These are phyloP conservation scores for Bipolaris bicolor DNA, from an alignment of 2,329 filamentous ascomycete genomes.

Conservation along the genomic window DNA sequence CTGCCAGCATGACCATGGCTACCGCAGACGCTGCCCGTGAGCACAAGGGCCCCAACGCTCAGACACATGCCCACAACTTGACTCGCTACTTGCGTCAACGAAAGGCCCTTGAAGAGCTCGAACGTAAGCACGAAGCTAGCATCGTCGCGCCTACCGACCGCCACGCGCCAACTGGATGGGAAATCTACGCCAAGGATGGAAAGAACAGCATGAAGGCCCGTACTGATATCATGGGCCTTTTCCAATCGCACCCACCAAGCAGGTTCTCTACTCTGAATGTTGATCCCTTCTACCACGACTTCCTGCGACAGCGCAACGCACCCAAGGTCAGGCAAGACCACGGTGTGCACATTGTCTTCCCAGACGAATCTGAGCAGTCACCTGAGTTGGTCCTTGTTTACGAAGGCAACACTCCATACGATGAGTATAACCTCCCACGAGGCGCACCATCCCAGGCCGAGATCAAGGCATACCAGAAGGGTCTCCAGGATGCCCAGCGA, in stretches of 20 bases:
- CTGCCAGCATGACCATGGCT: conserved; percentile 83
- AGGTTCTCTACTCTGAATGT: conserved; percentile 71
- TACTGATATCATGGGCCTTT: conserved; percentile 74
- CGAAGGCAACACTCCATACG: conserved; percentile 65
- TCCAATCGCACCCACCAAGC: conserved; percentile 75
- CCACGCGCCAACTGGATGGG: conserved; percentile 78
- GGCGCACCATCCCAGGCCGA: conserved; percentile 63
- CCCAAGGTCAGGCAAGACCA: conserved; percentile 69
- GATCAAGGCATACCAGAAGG: conserved; percentile 61
- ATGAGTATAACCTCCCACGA: conserved; percentile 62
- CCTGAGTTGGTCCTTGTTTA: conserved; percentile 74
- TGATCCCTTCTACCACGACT: conserved; percentile 79
- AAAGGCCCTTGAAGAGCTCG: conserved; percentile 80
- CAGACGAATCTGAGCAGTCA: conserved; percentile 64
- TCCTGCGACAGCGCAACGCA: conserved; percentile 69
- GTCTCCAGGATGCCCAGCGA: conserved; percentile 64
- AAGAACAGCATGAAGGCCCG: conserved; percentile 81
- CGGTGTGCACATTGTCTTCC: conserved; percentile 76
- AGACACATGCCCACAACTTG: conserved; percentile 81
- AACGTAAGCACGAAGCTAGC: conserved; percentile 80
- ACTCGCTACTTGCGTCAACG: conserved; percentile 87
- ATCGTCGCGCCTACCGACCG: conserved; percentile 78
- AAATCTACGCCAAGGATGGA: conserved; percentile 84
- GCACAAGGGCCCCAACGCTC: conserved; percentile 75
- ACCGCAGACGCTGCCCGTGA: conserved; percentile 82